Base-by-base conservation (phyloP, 768 basidiomycete species). In the Collybia nuda region DNA sequence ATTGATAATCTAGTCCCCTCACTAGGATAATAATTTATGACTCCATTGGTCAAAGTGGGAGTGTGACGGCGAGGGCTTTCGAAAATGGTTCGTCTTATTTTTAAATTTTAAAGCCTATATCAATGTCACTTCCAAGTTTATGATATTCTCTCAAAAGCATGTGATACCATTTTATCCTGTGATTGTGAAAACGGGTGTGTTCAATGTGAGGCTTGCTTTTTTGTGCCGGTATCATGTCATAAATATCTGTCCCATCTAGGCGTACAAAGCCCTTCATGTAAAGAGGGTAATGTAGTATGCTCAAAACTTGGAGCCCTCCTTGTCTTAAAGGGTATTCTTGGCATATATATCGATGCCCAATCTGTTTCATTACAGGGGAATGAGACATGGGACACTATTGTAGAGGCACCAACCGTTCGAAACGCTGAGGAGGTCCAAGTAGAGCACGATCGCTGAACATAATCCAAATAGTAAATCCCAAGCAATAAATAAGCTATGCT, bases 11-110 rank as follows among this genome's bases (percentile, higher is more conserved):
- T 3, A 32, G 6, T 32, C 12, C 14, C 9, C 32, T 32, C 6
- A 19, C 9, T 52, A 91, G 91, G 55, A 67, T 96, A 18, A 84
- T 94, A 35, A 88, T 95, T 59, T 93, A 90, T 57, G 93, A 94
- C 53, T 65, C 75, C 17, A 70, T 80, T 7, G 88, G 86, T 1
- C 82, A 80, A 57, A 77, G 76, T n/a, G 86, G 87, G 15, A 87
- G 89, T 0, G 73, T 88, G 5, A 80, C 88, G 24, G 79, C 82
- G 2, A 90, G 85, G 60, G 90, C 88, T 2, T 93, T 93, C 59
- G 93, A 94, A 58, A 83, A 90, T 57, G 79, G 90, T 88, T 59
- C 23, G 73, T 55, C 5, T 23, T 39, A 23, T 7, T 42, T 32
- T 6, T n/a, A 50, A n/a, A 5, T 32, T 45, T 15, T 47, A 26